A percentile compares a stretch with the other conserved stretches of the same genome.
Conservation (phyloP, 75 land plant species). For the Ceratopteris richardii region DNA sequence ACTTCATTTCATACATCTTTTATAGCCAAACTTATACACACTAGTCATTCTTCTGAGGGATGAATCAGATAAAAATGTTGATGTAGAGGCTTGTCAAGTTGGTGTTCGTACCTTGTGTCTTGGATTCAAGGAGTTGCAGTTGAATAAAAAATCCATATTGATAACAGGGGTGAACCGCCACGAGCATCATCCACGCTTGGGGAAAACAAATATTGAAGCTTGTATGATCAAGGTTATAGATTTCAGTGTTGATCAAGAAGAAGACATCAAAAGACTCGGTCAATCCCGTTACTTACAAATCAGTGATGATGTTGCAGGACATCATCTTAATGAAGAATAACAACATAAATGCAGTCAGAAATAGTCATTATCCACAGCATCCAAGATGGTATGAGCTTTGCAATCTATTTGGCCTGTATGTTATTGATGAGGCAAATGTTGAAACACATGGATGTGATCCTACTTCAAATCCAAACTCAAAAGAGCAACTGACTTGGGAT, state of each 20-base stretch:
- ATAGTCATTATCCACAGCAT: constrained; percentile 97
- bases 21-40: constrained; percentile 87
- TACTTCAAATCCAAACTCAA: constrained; percentile 26
- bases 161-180: constrained; percentile 92
- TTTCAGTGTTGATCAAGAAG: too few relatives aligned
- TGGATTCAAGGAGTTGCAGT: constrained; percentile 68
- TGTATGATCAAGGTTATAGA: constrained; percentile 90
- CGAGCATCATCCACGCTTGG: constrained; percentile 96
- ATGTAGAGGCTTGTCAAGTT: constrained; percentile 93
- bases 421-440: constrained; percentile 97
- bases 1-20: background rate
- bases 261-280: too few relatives aligned
- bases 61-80: constrained; percentile 47
- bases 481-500: constrained; percentile 67
- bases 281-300: too few relatives aligned
- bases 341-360: constrained; percentile 96
- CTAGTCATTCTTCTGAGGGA: constrained; percentile 75
- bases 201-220: constrained; percentile 88
- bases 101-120: constrained; percentile 69
- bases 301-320: constrained; percentile 47
- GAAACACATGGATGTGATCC: constrained; percentile 95
- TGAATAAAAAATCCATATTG: constrained; percentile 78
- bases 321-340: constrained; percentile 93
- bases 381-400: constrained; percentile 97
- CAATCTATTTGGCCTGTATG: constrained; percentile 88